Conservation (phyloP, 306 rosid genomes). For the Cucurbita moschata region DNA sequence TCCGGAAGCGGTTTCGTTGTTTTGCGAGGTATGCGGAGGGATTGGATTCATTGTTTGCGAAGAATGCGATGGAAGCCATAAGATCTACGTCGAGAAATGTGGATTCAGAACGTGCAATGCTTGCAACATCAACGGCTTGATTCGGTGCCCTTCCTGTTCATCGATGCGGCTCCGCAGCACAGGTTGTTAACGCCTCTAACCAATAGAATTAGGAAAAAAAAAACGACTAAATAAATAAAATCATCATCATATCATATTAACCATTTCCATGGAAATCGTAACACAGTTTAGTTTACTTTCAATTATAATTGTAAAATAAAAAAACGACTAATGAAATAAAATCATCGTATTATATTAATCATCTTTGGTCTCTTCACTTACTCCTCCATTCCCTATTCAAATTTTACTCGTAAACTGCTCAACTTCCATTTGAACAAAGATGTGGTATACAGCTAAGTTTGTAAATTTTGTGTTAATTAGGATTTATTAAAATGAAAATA, state of each 20-base stretch:
- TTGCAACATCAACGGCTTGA: constrained; percentile 58
- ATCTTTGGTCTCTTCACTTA: too few species aligned
- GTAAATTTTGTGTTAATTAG: too few species aligned
- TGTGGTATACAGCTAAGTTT: too few species aligned
- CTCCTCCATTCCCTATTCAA: too few species aligned
- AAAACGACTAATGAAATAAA: too few species aligned
- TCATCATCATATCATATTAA: neutral
- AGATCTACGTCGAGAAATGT: constrained; percentile 28
- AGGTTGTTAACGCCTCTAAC: neutral
- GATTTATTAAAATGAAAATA: too few species aligned
- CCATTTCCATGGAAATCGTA: neutral
- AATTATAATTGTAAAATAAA: neutral
- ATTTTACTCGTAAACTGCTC: too few species aligned
- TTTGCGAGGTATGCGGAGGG: constrained; percentile 59
- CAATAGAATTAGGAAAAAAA: neutral
- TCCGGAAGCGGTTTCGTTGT: constrained; percentile 22
- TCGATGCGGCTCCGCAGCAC: neutral
- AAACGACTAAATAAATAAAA: neutral
- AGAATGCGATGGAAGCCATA: constrained; percentile 70
- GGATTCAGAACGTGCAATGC: constrained; percentile 37
- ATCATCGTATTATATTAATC: too few species aligned
- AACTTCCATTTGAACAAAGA: too few species aligned
- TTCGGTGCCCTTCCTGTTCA: constrained; percentile 51
- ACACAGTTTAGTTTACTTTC: neutral
- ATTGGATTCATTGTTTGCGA: constrained; percentile 51